A percentile compares a stretch with the other conserved stretches of the same genome.
phyloP scores from a whole-genome alignment of 345 rosid genomes.

The Eucalyptus dawsonii region DNA sequence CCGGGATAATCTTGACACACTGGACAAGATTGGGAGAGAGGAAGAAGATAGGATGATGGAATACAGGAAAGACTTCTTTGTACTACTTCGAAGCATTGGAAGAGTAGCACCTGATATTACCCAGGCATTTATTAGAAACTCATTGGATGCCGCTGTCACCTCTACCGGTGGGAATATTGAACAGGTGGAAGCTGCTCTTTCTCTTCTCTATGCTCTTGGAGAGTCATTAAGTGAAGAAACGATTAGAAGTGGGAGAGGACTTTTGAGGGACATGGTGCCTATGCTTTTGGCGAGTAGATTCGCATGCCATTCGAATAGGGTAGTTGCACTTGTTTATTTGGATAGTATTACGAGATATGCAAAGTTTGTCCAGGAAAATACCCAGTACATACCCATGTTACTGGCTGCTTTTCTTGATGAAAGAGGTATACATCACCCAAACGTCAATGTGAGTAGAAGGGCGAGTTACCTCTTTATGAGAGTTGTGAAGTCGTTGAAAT shows the following conservation, averaged over 20 bases:
- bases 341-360: slow-evolving; percentile 74
- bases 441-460: slow-evolving; percentile 68
- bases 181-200: slow-evolving; percentile 94
- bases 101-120: slow-evolving; percentile 84
- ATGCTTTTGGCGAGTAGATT: slow-evolving; percentile 65
- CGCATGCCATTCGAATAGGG: slow-evolving; percentile 80
- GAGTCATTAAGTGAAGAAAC: slow-evolving; percentile 78
- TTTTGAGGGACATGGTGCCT: slow-evolving; percentile 58
- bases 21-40: slow-evolving; percentile 83
- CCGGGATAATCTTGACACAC: slow-evolving; percentile 50
- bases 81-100: slow-evolving; percentile 66
- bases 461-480: slow-evolving; percentile 91
- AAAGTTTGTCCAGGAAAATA: slow-evolving; percentile 73
- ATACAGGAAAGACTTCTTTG: slow-evolving; percentile 74
- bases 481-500: slow-evolving; percentile 69
- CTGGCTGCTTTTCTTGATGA: slow-evolving; percentile 86
- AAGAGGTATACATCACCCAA: slow-evolving; percentile 91
- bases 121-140: slow-evolving; percentile 59
- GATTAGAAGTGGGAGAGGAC: slow-evolving; percentile 54
- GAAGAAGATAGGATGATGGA: slow-evolving; percentile 89
- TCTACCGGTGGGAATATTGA: slow-evolving; percentile 67
- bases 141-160: slow-evolving; percentile 50
- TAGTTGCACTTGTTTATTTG: slow-evolving; percentile 78
- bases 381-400: slow-evolving; percentile 53
- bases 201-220: slow-evolving; percentile 83